Evolutionary conservation across 257 asterid genomes (phyloP), one percentile per base, ranked within the genome.

Genomic region (Dorcoceras hygrometricum): DNA sequence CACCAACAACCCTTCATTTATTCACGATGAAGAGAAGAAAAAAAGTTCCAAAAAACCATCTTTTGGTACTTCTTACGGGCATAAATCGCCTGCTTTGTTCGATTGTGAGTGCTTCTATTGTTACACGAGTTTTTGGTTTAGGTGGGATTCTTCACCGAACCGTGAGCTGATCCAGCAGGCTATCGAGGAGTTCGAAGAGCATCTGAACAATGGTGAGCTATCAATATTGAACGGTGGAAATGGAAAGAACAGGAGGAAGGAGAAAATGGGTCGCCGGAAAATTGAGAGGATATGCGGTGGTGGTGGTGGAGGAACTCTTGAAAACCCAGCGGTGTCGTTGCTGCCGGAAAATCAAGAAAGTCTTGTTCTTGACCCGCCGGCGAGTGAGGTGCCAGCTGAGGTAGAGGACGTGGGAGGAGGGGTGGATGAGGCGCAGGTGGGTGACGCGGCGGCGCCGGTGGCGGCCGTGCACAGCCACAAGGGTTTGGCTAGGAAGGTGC

Each of bases 111-210:
- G 93, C 75, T 90, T 87, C 23, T 82, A 76, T 69, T 89, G 95
- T 32, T 89, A 89, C 75, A 89, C 88, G 11, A 73, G 83, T 64
- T 90, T 73, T 77, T 90, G 97, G 97, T 71, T 70, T 48, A 68
- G 83, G 29, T 90, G 97, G 97, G 88, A 90, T 36, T 82, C 94
- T 25, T 90, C 95, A 0, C 84, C 94, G 10, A 86, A 86, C 79
- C 86, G 90, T 5, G 94, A 90, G 59, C 81, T 90, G 18, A 90
- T 90, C 25, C 89, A 86, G 74, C 87, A 81, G 10, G 95, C 84
- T 16, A 90, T 90, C 59, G 97, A 90, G 68, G 91, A 94, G 18
- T 84, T 83, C 58, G 95, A 90, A 63, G 97, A 89, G 62, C 87
- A 82, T 27, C 71, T 87, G 75, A 83, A 23, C 71, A 63, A 53